Conservation (phyloP, 2,329 filamentous ascomycete species). For the Cladophialophora chaetospira region DNA sequence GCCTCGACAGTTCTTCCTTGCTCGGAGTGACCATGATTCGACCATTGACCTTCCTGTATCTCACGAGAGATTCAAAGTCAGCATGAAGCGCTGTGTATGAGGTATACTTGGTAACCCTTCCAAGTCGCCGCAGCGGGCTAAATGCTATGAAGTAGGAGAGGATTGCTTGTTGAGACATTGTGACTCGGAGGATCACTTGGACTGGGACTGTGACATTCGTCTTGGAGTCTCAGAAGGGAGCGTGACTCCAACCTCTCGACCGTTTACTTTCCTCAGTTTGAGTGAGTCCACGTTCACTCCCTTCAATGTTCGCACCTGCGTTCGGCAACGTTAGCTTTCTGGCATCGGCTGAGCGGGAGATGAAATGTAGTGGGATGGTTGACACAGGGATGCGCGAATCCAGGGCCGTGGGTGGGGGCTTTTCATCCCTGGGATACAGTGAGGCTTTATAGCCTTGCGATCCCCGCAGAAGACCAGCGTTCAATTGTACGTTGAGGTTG, state of each 20-base stretch:
- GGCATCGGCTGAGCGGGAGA: too few species aligned
- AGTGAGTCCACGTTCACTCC: constrained; percentile 35
- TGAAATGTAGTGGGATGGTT: too few species aligned
- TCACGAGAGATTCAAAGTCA: not conserved
- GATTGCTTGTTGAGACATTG: too few species aligned
- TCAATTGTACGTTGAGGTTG: not conserved
- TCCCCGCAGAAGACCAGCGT: too few species aligned
- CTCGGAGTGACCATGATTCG: constrained; percentile 4
- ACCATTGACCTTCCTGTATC: constrained; percentile 19
- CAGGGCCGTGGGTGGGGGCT: too few species aligned
- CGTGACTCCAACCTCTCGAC: constrained; percentile 7
- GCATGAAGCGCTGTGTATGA: not conserved
- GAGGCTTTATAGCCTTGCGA: too few species aligned
- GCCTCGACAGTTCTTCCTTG: constrained; percentile 9
- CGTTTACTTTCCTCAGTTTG: constrained; percentile 34
- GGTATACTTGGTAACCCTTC: not conserved
- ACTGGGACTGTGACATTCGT: not conserved
- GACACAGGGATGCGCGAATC: too few species aligned
- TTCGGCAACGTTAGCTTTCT: not conserved
- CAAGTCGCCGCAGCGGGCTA: too few species aligned
- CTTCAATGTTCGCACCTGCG: constrained; percentile 35
- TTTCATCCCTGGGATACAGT: too few species aligned
- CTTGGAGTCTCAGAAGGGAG: not conserved
- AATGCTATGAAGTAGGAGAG: too few species aligned
- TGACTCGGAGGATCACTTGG: not conserved